phyloP scores from a whole-genome alignment of 176 grass and related monocot species.

The Lolium multiflorum region DNA sequence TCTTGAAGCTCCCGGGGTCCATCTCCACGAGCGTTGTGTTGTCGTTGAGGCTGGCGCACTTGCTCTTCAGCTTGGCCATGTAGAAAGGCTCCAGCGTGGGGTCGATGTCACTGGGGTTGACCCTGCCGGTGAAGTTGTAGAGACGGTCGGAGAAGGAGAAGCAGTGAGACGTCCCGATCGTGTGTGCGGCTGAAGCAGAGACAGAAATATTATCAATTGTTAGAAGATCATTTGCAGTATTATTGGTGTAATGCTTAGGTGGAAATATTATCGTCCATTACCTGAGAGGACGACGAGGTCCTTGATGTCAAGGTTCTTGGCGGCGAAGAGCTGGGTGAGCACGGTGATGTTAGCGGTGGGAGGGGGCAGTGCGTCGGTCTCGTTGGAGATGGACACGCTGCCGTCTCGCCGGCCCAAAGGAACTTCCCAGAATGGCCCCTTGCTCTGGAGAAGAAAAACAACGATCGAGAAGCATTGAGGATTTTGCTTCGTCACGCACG shows the following conservation, averaged over 20 bases:
- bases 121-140: slow-evolving; percentile 88
- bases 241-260: too few relatives aligned
- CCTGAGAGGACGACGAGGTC: slow-evolving; percentile 90
- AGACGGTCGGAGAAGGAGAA: slow-evolving; percentile 58
- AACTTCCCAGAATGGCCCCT: slow-evolving; percentile 63
- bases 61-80: slow-evolving; percentile 48
- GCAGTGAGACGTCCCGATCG: slow-evolving; percentile 86
- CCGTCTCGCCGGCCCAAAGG: slow-evolving; percentile 73
- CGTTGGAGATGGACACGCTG: slow-evolving; percentile 54
- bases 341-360: slow-evolving; percentile 61
- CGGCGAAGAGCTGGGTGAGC: slow-evolving; percentile 58
- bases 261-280: too few relatives aligned
- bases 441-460: slow-evolving; percentile 27
- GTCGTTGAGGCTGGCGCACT: slow-evolving; percentile 66
- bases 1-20: slow-evolving; percentile 87
- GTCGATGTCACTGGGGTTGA: slow-evolving; percentile 62
- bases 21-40: slow-evolving; percentile 79
- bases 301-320: slow-evolving; percentile 71
- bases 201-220: too few relatives aligned
- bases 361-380: slow-evolving; percentile 67
- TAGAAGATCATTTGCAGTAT: too few relatives aligned
- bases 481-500: too few relatives aligned
- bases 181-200: slow-evolving; percentile 68
- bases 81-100: slow-evolving; percentile 55
- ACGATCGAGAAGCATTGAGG: too few relatives aligned